Evolutionary conservation across 1,284 basidiomycete species (phyloP).

Genomic region (Moniliella sp.): DNA sequence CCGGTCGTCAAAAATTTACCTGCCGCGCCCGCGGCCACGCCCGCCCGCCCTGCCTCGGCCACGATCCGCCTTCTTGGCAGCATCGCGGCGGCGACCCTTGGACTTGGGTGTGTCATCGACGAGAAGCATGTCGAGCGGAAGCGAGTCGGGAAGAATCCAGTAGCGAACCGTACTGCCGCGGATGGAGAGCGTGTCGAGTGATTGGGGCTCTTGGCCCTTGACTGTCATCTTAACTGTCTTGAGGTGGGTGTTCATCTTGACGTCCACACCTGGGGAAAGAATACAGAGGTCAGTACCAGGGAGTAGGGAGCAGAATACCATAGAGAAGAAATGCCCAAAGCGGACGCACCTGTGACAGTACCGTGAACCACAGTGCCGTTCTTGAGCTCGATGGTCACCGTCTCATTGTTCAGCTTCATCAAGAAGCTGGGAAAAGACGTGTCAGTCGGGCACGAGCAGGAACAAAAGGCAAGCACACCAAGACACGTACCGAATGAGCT

Average conservation of each 20-base stretch:
- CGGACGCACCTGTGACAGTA: constrained; percentile 66
- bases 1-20: too few species aligned
- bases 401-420: constrained; percentile 99
- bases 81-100: constrained; percentile 39
- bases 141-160: constrained; percentile 81
- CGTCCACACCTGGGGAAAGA: constrained; percentile 23
- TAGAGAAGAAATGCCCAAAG: neutral
- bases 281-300: too few species aligned
- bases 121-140: constrained; percentile 82
- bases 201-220: constrained; percentile 57
- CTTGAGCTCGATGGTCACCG: constrained; percentile 91
- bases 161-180: constrained; percentile 45
- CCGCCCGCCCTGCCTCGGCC: too few species aligned
- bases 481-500: too few species aligned
- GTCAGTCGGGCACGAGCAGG: too few species aligned
- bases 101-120: constrained; percentile 95
- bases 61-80: constrained; percentile 6
- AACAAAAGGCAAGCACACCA: too few species aligned
- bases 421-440: constrained; percentile 62
- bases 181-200: constrained; percentile 37
- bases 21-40: constrained; percentile 19
- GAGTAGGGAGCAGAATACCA: too few species aligned
- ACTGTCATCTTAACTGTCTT: constrained; percentile 91
- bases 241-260: constrained; percentile 72
- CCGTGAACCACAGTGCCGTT: constrained; percentile 87